phyloP scores from a whole-genome alignment of 2,329 filamentous ascomycete species.

The Juglanconis sp. region DNA sequence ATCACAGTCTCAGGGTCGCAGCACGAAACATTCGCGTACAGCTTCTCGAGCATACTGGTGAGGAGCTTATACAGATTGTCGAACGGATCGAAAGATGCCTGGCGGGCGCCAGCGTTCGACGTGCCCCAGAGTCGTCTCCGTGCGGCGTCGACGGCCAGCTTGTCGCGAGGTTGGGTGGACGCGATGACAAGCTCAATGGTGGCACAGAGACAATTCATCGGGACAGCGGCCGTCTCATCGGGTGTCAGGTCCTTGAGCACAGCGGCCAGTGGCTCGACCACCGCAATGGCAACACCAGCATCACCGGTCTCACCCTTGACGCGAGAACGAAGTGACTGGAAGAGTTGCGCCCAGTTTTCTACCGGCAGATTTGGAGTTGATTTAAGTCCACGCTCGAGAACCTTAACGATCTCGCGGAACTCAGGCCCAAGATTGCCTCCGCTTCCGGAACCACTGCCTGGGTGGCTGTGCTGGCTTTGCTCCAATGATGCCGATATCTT shows the following conservation, averaged over 20 bases:
- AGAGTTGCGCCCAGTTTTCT: slow-evolving; percentile 51
- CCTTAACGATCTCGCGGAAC: slow-evolving; percentile 65
- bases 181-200: slow-evolving; percentile 41
- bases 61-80: slow-evolving; percentile 63
- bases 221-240: slow-evolving; percentile 19
- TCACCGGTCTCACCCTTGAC: slow-evolving; percentile 65
- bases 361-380: slow-evolving; percentile 46
- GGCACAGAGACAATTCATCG: slow-evolving; percentile 31
- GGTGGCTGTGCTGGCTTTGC: slow-evolving; percentile 34
- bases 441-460: slow-evolving; percentile 35
- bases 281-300: slow-evolving; percentile 59
- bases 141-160: slow-evolving; percentile 62
- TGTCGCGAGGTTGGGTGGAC: slow-evolving; percentile 56
- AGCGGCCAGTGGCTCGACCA: slow-evolving; percentile 70
- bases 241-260: slow-evolving; percentile 38
- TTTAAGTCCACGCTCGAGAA: slow-evolving; percentile 61
- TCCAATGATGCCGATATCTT: slow-evolving; percentile 42
- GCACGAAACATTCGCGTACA: slow-evolving; percentile 45
- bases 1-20: slow-evolving; percentile 27
- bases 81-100: slow-evolving; percentile 57
- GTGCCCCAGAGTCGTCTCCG: slow-evolving; percentile 66
- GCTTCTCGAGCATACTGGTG: slow-evolving; percentile 46
- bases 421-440: slow-evolving; percentile 59
- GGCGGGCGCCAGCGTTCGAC: slow-evolving; percentile 35
- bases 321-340: slow-evolving; percentile 53